Base-by-base conservation (phyloP, 116 monocot species). In the Trichopus zeylanicus region DNA sequence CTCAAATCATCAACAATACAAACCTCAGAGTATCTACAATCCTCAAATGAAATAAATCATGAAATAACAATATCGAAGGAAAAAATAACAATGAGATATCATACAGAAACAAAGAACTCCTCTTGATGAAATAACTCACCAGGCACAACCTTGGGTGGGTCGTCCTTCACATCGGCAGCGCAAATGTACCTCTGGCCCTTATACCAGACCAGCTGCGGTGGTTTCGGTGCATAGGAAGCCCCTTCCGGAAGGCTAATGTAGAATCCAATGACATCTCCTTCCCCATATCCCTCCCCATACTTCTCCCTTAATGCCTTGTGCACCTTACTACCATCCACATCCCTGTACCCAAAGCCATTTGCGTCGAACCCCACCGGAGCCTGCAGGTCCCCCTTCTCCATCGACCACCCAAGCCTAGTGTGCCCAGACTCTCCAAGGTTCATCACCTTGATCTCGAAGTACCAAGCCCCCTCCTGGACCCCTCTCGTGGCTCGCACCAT, bases 401-500 rank as follows among this genome's bases (percentile, higher is more conserved):
- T 91, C 6, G 88, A 71, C 91, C 87, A 98, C 7, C 98, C 98
- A 0, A 98, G 67, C 61, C 98, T 54, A 4, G 88, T 76, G 59
- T 98, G 98, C 6, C 91, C 98, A 0, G 91, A 82, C 23, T 70
- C 72, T 7, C 98, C 98, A 2, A 98, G 72, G 39, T 52, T 62
- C 24, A 80, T 23, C 2, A 98, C 63, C 55, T 61, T 77, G 35
- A 98, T 72, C 72, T 98, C 98, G 30, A 98, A 98, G 75, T 80
- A 98, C 98, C 98, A 91, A 0, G 82, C 75, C 0, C 98, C 98
- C 6, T 82, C 79, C 13, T 65, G 39, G 4, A 91, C 91, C 1
- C 98, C 98, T 3, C 98, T 65, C 8, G 98, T 91, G 29, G 98
- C 85, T 23, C 98, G 78, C 18, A 98, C 98, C 91, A 91, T 98